Conservation (phyloP, 768 basidiomycete genomes). For the Tephrocybe sp. region DNA sequence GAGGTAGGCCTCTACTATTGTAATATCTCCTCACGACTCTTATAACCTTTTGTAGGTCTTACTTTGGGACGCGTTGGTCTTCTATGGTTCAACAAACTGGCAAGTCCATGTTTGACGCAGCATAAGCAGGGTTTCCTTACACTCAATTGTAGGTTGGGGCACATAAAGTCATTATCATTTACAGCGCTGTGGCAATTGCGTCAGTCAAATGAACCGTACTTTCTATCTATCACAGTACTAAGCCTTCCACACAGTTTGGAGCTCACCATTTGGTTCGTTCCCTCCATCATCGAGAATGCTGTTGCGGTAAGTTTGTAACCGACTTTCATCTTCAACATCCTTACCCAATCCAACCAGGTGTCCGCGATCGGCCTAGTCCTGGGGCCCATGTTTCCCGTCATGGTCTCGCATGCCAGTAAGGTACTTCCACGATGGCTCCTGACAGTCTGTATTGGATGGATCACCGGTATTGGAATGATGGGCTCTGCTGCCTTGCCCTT, state of each 20-base stretch:
- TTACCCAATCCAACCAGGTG: constrained; percentile 24
- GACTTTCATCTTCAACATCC: neutral
- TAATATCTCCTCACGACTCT: neutral
- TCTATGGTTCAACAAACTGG: constrained; percentile 48
- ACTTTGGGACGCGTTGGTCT: constrained; percentile 53
- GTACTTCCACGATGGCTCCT: constrained; percentile 33
- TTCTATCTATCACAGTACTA: neutral
- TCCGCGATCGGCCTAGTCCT: constrained; percentile 50
- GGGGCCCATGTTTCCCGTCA: constrained; percentile 55
- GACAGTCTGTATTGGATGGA: constrained; percentile 45
- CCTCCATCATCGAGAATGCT: constrained; percentile 49
- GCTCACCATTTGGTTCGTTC: constrained; percentile 53
- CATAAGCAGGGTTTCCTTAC: neutral
- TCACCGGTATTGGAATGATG: constrained; percentile 35
- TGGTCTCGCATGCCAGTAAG: constrained; percentile 33
- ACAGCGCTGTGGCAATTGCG: constrained; percentile 34
- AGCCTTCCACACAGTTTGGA: constrained; percentile 32
- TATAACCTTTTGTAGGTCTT: constrained; percentile 29
- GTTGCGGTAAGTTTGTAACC: constrained; percentile 33
- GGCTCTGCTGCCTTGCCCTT: constrained; percentile 23
- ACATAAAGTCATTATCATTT: constrained; percentile 30
- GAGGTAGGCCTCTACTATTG: constrained; percentile 15
- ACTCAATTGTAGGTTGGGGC: constrained; percentile 29
- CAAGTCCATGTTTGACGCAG: constrained; percentile 12
- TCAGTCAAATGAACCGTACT: constrained; percentile 8